Evolutionary conservation across 108 stramenopile genomes (phyloP).

Genomic region (Stephanodiscus minutulus): DNA sequence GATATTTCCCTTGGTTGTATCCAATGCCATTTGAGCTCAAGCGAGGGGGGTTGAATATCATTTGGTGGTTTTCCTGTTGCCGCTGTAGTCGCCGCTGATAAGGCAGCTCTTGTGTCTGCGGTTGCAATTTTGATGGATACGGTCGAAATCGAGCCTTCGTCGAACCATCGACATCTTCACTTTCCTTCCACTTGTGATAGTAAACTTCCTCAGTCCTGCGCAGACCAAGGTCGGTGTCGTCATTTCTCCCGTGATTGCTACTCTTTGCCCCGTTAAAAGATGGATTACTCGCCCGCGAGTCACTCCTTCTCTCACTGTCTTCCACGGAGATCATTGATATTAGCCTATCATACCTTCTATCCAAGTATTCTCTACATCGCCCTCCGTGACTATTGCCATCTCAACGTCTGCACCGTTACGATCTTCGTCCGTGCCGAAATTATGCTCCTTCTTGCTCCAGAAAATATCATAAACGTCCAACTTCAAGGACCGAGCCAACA

Average conservation of each 20-base stretch:
- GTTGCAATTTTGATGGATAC: not conserved
- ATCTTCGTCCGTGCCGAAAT: not conserved
- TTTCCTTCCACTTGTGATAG: not conserved
- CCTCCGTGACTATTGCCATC: not conserved
- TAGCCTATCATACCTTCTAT: slow-evolving; percentile 3
- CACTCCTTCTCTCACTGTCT: not conserved
- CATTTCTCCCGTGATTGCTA: not conserved
- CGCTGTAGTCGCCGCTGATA: too few species aligned
- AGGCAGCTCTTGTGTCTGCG: not conserved
- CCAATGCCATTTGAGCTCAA: not conserved
- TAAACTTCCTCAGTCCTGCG: not conserved
- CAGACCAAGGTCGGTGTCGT: not conserved
- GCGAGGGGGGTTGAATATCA: not conserved
- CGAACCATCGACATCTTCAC: not conserved
- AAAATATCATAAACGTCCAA: slow-evolving; percentile 24
- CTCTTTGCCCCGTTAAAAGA: not conserved
- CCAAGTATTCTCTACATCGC: slow-evolving; percentile 12
- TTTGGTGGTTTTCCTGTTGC: not conserved
- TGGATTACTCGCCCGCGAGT: not conserved
- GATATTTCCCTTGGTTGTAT: not conserved
- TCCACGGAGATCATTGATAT: not conserved
- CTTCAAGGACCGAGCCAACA: slow-evolving; percentile 22
- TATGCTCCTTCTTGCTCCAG: not conserved
- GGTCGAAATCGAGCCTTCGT: not conserved
- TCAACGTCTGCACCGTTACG: not conserved